Percentiles rank a stretch among this genome's conserved stretches.
phyloP scores from a whole-genome alignment of 805 yeast genomes.

The Candida morakotiae region DNA sequence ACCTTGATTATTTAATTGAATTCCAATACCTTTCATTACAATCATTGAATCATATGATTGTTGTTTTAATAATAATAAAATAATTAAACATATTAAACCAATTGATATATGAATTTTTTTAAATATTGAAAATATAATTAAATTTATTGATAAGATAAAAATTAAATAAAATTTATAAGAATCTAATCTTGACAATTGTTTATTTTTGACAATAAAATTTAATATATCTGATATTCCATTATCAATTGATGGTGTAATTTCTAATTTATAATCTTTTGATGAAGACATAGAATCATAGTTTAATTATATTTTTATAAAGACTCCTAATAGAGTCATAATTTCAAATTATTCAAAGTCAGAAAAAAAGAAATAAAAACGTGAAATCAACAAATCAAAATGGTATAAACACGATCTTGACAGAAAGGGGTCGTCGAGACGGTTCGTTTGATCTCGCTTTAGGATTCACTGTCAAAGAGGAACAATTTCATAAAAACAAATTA shows the following conservation, averaged over 20 bases:
- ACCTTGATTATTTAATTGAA: conserved; percentile 37
- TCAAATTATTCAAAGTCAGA: too few species aligned
- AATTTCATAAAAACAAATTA: too few species aligned
- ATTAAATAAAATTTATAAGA: conserved; percentile 7
- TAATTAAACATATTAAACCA: conserved; percentile 6
- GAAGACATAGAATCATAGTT: conserved; percentile 21
- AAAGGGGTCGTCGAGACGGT: too few species aligned
- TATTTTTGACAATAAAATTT: conserved; percentile 16
- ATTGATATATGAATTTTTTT: not conserved
- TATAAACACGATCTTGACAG: not conserved
- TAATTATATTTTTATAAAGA: too few species aligned
- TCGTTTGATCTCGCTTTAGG: too few species aligned
- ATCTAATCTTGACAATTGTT: conserved; percentile 3
- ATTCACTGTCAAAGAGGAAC: too few species aligned
- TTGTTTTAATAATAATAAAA: conserved; percentile 21
- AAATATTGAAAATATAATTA: not conserved
- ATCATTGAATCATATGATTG: conserved; percentile 40
- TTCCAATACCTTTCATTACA: conserved; percentile 43
- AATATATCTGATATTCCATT: conserved; percentile 9
- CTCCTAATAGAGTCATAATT: not conserved
- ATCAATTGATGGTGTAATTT: conserved; percentile 18
- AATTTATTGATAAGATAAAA: conserved; percentile 1
- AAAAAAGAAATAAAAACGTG: conserved; percentile 1
- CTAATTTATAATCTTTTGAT: conserved; percentile 25
- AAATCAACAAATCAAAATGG: conserved; percentile 1